Base-by-base conservation (phyloP, 192 early-diverging fungal species). In the Cetraspora pellucida region DNA sequence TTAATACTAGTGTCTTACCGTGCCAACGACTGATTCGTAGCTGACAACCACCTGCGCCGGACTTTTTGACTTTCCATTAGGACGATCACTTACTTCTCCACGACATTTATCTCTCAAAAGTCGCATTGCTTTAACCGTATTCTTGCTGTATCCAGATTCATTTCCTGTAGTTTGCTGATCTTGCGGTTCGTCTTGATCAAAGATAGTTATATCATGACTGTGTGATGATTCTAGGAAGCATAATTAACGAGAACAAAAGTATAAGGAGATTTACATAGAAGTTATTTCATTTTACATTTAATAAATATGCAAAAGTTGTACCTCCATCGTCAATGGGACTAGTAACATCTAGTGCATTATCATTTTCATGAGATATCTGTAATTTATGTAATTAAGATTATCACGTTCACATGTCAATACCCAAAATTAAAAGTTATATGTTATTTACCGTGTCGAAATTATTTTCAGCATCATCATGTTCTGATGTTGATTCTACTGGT, bases 71-170 rank as follows among this genome's bases (percentile, higher is more conserved):
- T 66, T 66, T 49, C 14, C 13, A 30, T 14, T 30, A 31, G 28
- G 28, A n/a, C 69, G 77, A 27, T 77, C 75, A 23, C 61, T 59
- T 6, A 75, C 55, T 61, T 74, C 72, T 28, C 79, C 77, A 54
- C 82, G 84, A 10, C 88, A 85, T 10, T 77, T 77, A 25, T 86
- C 43, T 46, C 81, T 84, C 52, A 91, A 81, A 44, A 90, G 82
- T 43, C 82, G 81, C 79, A 91, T 91, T 14, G 91, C 88, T n/a
- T 89, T 83, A 37, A 86, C 83, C 10, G 91, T 89, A 75, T 80
- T 87, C 31, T 85, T 87, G 75, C 89, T 90, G 78, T 87, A 87
- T 21, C 84, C 44, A 10, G 21, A 63, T 8, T 37, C 37, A 7
- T 37, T 37, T 37, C 59, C 73, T 21, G 73, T 46, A 47, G n/a